Evolutionary conservation across 2,329 filamentous ascomycete genomes (phyloP).

Genomic region (Colletotrichum cuscutae): DNA sequence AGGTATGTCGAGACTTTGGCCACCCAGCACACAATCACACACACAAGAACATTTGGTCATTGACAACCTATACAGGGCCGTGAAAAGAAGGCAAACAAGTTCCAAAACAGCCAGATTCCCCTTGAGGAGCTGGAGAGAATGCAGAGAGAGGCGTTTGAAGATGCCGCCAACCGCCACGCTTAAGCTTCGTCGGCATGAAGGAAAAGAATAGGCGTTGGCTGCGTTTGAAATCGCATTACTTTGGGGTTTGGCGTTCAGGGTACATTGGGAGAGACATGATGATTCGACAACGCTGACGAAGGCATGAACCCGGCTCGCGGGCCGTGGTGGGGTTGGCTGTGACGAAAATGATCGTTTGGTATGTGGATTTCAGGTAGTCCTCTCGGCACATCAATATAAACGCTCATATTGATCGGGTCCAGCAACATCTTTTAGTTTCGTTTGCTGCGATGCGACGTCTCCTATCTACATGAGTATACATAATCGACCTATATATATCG

Average conservation of each 20-base stretch:
- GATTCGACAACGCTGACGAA: constrained; percentile 21
- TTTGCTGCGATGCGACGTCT: constrained; percentile 1
- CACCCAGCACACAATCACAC: background rate
- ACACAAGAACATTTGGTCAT: background rate
- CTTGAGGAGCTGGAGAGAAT: constrained; percentile 89
- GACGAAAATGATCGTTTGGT: background rate
- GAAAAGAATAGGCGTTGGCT: constrained; percentile 14
- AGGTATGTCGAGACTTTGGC: constrained; percentile 62
- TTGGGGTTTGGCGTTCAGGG: constrained; percentile 20
- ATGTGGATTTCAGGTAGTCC: background rate
- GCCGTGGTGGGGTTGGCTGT: background rate
- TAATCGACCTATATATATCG: background rate
- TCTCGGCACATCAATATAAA: background rate
- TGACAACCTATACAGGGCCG: constrained; percentile 70
- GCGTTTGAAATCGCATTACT: constrained; percentile 32
- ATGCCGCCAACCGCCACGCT: constrained; percentile 35
- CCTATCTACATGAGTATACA: constrained; percentile 13
- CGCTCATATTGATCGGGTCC: background rate
- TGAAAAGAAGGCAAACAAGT: constrained; percentile 97
- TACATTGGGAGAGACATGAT: constrained; percentile 2
- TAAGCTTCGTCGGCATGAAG: background rate
- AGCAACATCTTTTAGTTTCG: background rate
- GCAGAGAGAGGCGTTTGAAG: constrained; percentile 90
- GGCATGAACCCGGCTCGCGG: constrained; percentile 21
- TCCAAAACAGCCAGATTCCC: constrained; percentile 91